Evolutionary conservation across 108 stramenopile species (phyloP).

Genomic region (Skeletonema grethae): DNA sequence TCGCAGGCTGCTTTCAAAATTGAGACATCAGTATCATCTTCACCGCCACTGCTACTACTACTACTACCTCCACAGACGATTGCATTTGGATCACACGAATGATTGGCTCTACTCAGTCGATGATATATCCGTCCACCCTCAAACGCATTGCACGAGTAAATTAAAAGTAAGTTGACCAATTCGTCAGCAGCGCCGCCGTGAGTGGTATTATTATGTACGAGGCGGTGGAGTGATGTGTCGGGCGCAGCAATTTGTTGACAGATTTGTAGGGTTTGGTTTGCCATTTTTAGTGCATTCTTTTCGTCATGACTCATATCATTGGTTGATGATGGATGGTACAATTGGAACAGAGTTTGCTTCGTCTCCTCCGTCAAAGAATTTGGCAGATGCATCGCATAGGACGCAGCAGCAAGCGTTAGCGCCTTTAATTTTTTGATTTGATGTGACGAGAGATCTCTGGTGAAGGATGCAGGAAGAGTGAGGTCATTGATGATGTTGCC

Average conservation of each 20-base stretch:
- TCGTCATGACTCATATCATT: conserved; percentile 32
- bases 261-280: conserved; percentile 50
- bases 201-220: conserved; percentile 13
- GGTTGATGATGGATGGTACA: conserved; percentile 56
- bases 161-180: conserved; percentile 48
- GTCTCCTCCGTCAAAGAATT: conserved; percentile 11
- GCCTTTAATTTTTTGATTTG: conserved; percentile 55
- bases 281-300: conserved; percentile 41
- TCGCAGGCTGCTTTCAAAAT: conserved; percentile 59
- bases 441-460: neutral
- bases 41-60: neutral
- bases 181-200: conserved; percentile 23
- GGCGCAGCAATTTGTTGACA: conserved; percentile 40
- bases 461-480: conserved; percentile 31
- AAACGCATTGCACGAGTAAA: conserved; percentile 85
- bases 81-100: conserved; percentile 83
- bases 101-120: conserved; percentile 65
- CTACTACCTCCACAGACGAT: conserved; percentile 44
- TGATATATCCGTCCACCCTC: conserved; percentile 80
- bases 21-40: conserved; percentile 16
- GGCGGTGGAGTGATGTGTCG: conserved; percentile 14
- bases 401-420: conserved; percentile 68
- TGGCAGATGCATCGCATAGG: conserved; percentile 34
- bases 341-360: conserved; percentile 38
- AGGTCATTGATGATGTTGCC: conserved; percentile 13